phyloP scores from a whole-genome alignment of 306 rosid species.

The Cucurbita pepo region DNA sequence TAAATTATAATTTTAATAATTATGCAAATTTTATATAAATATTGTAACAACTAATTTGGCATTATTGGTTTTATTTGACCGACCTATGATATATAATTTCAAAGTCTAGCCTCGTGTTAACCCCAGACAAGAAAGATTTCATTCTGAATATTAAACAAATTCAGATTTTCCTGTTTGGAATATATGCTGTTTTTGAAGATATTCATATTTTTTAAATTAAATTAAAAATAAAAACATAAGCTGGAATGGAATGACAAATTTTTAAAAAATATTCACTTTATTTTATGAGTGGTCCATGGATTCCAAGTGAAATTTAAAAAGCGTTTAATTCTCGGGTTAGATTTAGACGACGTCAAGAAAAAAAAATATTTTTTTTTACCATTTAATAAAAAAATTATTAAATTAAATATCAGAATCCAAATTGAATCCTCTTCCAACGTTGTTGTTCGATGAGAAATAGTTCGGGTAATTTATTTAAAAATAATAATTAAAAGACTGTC shows the following conservation, averaged over 20 bases:
- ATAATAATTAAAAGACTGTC: no score
- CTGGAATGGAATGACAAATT: neutral
- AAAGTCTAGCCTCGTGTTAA: neutral
- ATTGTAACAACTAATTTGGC: neutral
- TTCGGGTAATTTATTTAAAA: no score
- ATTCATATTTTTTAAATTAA: neutral
- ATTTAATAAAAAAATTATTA: no score
- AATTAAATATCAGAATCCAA: no score
- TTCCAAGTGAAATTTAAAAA: neutral
- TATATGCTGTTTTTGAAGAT: neutral
- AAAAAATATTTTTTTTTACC: no score
- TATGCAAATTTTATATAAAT: neutral
- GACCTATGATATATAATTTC: neutral
- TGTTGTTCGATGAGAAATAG: no score
- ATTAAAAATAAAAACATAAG: neutral
- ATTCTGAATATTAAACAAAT: neutral
- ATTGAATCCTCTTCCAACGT: no score
- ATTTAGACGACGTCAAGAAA: neutral
- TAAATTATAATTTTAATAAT: neutral
- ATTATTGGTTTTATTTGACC: neutral
- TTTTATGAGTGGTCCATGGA: neutral
- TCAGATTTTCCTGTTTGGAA: slow-evolving; percentile 1
- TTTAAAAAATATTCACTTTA: neutral
- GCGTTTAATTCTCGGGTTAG: neutral
- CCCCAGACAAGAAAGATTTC: neutral